Percentiles rank a stretch among this genome's conserved stretches.
Conservation (phyloP, 1,139 yeast species). For the Pichia sp. region DNA sequence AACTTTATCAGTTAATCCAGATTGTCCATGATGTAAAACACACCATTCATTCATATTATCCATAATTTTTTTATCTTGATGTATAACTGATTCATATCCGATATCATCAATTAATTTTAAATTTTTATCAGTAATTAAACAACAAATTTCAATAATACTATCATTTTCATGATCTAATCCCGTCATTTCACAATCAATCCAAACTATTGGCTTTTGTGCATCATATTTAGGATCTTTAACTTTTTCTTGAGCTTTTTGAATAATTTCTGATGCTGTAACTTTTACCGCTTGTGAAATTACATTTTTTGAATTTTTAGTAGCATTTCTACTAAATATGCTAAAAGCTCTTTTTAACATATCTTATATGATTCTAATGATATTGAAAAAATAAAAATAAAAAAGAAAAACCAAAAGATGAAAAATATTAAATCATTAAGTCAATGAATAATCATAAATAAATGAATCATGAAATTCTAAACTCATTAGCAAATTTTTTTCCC, state of each 20-base stretch:
- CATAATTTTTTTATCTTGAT: slow-evolving; percentile 57
- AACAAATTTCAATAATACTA: slow-evolving; percentile 85
- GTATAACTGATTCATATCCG: slow-evolving; percentile 80
- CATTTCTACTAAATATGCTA: slow-evolving; percentile 2
- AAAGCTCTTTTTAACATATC: slow-evolving; percentile 10
- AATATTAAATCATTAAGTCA: too few species aligned
- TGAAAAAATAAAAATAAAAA: not conserved
- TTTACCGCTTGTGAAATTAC: not conserved
- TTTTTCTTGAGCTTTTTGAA: slow-evolving; percentile 9
- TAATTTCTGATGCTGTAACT: slow-evolving; percentile 9
- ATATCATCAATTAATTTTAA: slow-evolving; percentile 57
- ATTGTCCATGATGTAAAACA: slow-evolving; percentile 59
- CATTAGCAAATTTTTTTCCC: too few species aligned
- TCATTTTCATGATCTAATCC: slow-evolving; percentile 74
- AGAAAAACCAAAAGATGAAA: too few species aligned
- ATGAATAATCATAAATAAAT: too few species aligned
- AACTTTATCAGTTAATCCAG: slow-evolving; percentile 71
- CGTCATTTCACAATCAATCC: slow-evolving; percentile 95
- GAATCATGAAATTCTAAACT: too few species aligned
- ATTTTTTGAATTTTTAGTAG: not conserved
- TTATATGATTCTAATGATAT: not conserved
- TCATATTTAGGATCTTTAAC: slow-evolving; percentile 14
- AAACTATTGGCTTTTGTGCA: slow-evolving; percentile 45
- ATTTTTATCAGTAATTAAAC: slow-evolving; percentile 79
- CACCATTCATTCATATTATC: slow-evolving; percentile 87